Evolutionary conservation across 1,284 basidiomycete genomes (phyloP), one percentile per base, ranked within the genome.

Genomic region (Neotropicomus parvogracilis): DNA sequence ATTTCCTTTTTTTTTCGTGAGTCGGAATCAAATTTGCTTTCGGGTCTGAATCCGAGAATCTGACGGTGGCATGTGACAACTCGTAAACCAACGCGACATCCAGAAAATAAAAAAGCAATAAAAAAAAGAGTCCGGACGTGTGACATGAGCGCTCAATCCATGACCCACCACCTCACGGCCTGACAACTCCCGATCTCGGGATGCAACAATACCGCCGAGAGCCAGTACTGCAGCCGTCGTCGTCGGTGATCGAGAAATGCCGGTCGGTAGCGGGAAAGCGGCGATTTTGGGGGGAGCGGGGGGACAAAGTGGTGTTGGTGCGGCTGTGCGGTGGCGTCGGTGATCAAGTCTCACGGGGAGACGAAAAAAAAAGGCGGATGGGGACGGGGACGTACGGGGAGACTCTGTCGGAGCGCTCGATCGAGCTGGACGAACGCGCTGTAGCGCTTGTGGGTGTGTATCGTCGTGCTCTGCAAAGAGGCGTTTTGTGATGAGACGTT

Each of bases 171-270:
- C 51, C 80, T 66, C 5, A 85, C 81, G 2, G 76, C 76, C 43
- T 79, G 71, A 40, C 74, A 79, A 0, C 77, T 79, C 1, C 87
- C 87, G 12, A 88, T 70, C 34, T 88, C 83, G 2, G 87, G 87
- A 57, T 89, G 86, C 1, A 89, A 70, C 0, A 89, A 59, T 1
- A 89, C 75, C 0, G 75, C 67, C 0, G 78, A 74, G 0, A 89
- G 77, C 85, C 85, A 89, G 48, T 78, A 77, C 58, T 86, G 77
- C 3, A 89, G 69, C 14, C 74, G 73, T 35, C 78, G 72, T 19
- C 85, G 70, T n/a, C 87, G 73, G n/a, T 73, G 74, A 43, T 88
- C 83, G 3, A 89, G 75, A 64, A 89, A 90, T 0, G 76, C 78
- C 0, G 81, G 77, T 8, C 85, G 71, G 57, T 84, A 88, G 35